These are phyloP conservation scores for Coemansia sp. DNA, from an alignment of 192 early-diverging fungal species.

Conservation along the genomic window DNA sequence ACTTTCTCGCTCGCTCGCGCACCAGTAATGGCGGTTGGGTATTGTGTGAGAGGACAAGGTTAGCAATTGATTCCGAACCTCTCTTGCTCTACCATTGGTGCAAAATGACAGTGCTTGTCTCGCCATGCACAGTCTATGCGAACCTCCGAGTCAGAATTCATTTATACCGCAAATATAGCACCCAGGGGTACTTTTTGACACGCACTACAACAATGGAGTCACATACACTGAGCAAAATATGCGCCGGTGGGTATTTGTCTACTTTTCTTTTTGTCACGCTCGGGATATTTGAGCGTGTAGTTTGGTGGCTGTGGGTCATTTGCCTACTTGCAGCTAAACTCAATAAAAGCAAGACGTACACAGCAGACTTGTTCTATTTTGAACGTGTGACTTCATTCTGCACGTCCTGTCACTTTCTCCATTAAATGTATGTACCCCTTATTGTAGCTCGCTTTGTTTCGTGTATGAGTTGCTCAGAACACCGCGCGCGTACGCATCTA, in stretches of 20 bases:
- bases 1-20: neutral
- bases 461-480: neutral
- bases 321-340: slow-evolving; percentile 1
- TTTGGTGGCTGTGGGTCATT: slow-evolving; percentile 2
- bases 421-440: neutral
- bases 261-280: neutral
- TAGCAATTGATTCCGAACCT: neutral
- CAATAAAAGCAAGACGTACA: slow-evolving; percentile 3
- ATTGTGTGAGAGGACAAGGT: neutral
- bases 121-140: neutral
- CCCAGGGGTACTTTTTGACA: neutral
- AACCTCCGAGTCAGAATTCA: neutral
- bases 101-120: neutral
- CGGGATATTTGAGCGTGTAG: neutral
- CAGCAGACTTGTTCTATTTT: slow-evolving; percentile 2
- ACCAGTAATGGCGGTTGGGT: neutral
- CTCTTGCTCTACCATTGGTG: neutral
- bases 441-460: neutral
- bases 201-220: neutral
- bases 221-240: neutral
- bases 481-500: neutral
- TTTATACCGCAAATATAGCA: neutral
- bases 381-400: neutral
- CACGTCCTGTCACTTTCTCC: neutral
- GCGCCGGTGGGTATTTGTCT: neutral